Base-by-base conservation (phyloP, 73 alveolate genomes). In the Symbiodinium natans region DNA sequence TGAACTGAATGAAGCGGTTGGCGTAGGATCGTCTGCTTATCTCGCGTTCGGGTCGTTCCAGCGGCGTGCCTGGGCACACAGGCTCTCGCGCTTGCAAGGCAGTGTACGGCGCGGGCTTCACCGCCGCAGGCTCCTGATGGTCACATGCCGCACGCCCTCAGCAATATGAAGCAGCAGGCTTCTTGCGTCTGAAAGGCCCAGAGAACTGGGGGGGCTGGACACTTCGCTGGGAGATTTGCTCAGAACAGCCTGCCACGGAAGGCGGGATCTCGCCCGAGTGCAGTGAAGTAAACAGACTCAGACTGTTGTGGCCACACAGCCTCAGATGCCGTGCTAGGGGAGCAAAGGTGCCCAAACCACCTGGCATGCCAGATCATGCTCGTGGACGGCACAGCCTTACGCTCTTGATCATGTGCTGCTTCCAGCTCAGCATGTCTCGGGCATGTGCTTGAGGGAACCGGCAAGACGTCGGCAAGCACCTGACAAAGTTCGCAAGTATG, bases 1-100 rank as follows among this genome's bases (percentile, higher is more conserved):
- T 88, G 71, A 54, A 63, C 95, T 43, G 95, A 38, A 88, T 88
- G 73, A 88, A 88, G 68, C 95, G 95, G 43, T 88, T 88, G 54
- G 95, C 95, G 23, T 54, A 88, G 17, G 95, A 82, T n/a, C 95
- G 73, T 46, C 27, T 25, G 31, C 73, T 21, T 31, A 84, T 52
- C 82, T 48, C 39, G 1, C 68, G 83, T 31, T 84, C 80, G 29
- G 43, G 46, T 10, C 36, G 7, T 34, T 84, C 71, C 34, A 29
- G n/a, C 36, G 93, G 17, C 17, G 80, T 17, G 41, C 83, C 56
- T 11, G 83, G 82, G 6, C 93, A 29, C 80, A 63, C 80, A 63
- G 2, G 71, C 71, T 52, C n/a, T n/a, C n/a, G n/a, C n/a, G n/a
- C n/a, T n/a, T n/a, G n/a, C n/a, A n/a, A n/a, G n/a, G n/a, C n/a